Evolutionary conservation across 2,329 filamentous ascomycete species (phyloP).

Genomic region (Talaromyces albobiverticillius): DNA sequence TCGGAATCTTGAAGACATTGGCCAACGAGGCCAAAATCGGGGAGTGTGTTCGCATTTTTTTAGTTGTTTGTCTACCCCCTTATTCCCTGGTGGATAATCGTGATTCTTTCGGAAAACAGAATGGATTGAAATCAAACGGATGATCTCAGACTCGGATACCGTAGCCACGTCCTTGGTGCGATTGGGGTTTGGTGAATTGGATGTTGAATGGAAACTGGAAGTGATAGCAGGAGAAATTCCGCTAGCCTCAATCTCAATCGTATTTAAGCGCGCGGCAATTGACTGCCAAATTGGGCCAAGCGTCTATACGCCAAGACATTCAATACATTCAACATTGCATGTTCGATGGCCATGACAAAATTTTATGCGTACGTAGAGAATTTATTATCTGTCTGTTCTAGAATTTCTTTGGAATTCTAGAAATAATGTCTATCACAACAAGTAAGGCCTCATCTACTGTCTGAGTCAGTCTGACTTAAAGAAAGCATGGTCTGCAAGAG

Average conservation of each 20-base stretch:
- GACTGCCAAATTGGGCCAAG: neutral
- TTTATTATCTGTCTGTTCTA: no score
- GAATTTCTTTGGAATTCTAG: no score
- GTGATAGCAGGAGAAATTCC: neutral
- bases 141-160: no score
- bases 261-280: constrained; percentile 10
- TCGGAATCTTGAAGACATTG: constrained; percentile 40
- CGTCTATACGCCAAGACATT: neutral
- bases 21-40: constrained; percentile 44
- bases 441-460: no score
- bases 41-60: constrained; percentile 27
- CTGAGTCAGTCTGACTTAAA: no score
- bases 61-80: neutral
- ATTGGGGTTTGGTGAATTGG: neutral
- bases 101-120: neutral
- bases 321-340: no score
- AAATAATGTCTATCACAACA: no score
- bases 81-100: neutral
- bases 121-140: neutral
- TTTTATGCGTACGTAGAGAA: no score
- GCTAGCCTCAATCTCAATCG: neutral
- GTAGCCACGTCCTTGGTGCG: neutral
- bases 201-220: neutral
- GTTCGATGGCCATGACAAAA: no score
- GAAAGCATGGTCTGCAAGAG: no score